Evolutionary conservation across 805 yeast genomes (phyloP).

Genomic region (Maudiozyma bulderi): DNA sequence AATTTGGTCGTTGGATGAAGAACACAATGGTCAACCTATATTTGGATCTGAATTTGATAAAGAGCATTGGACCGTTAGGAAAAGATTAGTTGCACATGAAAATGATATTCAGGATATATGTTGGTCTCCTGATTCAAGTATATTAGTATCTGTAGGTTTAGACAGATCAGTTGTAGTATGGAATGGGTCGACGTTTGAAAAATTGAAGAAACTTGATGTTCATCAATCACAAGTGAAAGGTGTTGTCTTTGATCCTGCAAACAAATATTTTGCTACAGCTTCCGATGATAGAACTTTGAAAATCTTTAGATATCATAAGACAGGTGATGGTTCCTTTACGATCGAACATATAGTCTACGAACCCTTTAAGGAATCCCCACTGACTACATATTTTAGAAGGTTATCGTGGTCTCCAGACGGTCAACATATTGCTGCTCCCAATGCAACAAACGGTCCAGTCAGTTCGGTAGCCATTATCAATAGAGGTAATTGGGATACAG

Average conservation of each 20-base stretch:
- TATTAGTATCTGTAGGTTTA: constrained; percentile 86
- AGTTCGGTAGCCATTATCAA: constrained; percentile 63
- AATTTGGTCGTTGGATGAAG: constrained; percentile 89
- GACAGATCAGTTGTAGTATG: constrained; percentile 89
- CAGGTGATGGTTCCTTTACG: constrained; percentile 67
- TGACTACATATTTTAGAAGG: constrained; percentile 82
- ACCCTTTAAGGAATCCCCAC: constrained; percentile 83
- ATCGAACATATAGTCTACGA: constrained; percentile 74
- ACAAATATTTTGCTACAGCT: constrained; percentile 93
- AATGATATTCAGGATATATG: constrained; percentile 96
- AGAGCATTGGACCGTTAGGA: constrained; percentile 92
- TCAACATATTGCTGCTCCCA: constrained; percentile 75
- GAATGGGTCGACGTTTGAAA: constrained; percentile 87
- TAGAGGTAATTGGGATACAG: constrained; percentile 73
- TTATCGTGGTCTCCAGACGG: constrained; percentile 91
- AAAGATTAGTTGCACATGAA: constrained; percentile 90
- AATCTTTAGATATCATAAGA: constrained; percentile 74
- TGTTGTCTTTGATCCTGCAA: constrained; percentile 95
- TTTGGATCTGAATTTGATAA: constrained; percentile 69
- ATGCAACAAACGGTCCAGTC: constrained; percentile 77
- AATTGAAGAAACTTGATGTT: constrained; percentile 74
- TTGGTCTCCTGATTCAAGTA: constrained; percentile 92
- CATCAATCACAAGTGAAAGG: constrained; percentile 96
- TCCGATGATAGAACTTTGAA: constrained; percentile 91
- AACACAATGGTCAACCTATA: constrained; percentile 32